Percentiles rank a stretch among this genome's conserved stretches.
phyloP scores from a whole-genome alignment of 2,329 filamentous ascomycete genomes.

The Fusarium sacchari region DNA sequence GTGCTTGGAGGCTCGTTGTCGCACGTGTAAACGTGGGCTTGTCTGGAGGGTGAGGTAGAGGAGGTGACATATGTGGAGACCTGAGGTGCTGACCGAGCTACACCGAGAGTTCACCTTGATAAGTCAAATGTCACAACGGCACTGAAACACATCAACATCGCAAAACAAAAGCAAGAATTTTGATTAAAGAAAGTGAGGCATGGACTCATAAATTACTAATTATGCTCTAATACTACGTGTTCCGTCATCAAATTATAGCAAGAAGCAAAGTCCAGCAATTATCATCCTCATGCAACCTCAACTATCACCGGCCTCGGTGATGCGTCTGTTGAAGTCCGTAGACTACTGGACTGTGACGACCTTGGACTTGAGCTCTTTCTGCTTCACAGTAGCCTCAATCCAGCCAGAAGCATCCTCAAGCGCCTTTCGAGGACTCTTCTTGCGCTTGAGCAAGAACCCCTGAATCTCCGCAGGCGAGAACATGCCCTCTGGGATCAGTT shows the following conservation, averaged over 20 bases:
- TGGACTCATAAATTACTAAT: background rate
- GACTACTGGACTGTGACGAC: slow-evolving; percentile 59
- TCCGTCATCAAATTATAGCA: background rate
- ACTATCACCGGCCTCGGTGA: background rate
- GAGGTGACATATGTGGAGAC: slow-evolving; percentile 37
- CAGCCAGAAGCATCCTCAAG: slow-evolving; percentile 63
- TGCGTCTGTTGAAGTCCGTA: background rate
- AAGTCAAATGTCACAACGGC: background rate
- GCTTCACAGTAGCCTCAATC: slow-evolving; percentile 61
- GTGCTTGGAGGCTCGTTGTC: slow-evolving; percentile 12
- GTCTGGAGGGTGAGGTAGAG: slow-evolving; percentile 10
- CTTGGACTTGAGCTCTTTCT: slow-evolving; percentile 62
- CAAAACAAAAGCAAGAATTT: background rate
- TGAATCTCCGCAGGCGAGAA: slow-evolving; percentile 72
- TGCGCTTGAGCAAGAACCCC: slow-evolving; percentile 71
- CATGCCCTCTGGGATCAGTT: slow-evolving; percentile 60
- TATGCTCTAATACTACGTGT: background rate
- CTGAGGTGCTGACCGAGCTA: slow-evolving; percentile 36
- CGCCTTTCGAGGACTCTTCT: slow-evolving; percentile 66
- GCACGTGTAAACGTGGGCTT: slow-evolving; percentile 38
- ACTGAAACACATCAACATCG: background rate
- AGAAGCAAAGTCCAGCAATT: background rate
- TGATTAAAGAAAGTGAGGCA: background rate
- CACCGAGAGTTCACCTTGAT: slow-evolving; percentile 35
- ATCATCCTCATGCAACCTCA: background rate